Conservation (phyloP, 192 early-diverging fungal genomes). For the Jimgerdemannia lactiflua region DNA sequence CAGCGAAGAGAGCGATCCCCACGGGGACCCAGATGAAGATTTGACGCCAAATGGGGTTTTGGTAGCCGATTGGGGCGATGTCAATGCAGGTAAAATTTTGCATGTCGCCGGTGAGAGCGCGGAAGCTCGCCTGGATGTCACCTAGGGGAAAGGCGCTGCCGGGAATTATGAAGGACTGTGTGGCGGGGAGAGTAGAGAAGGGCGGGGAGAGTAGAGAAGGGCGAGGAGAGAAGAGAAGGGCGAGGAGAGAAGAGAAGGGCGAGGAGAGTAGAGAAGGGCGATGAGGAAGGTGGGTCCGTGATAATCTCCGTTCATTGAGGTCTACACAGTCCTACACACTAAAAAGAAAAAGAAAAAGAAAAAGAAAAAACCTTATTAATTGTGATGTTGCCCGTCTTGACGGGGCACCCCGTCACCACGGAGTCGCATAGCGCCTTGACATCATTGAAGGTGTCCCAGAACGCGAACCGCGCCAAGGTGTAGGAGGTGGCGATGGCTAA, state of each 20-base stretch:
- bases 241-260: too few relatives aligned
- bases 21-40: constrained; percentile 21
- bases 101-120: constrained; percentile 1
- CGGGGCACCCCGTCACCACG: neutral
- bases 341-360: too few relatives aligned
- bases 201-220: too few relatives aligned
- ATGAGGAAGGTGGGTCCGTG: too few relatives aligned
- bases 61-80: constrained; percentile 28
- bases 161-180: constrained; percentile 8
- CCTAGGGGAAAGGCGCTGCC: constrained; percentile 17
- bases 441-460: neutral
- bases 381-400: neutral
- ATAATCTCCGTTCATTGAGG: neutral
- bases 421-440: neutral
- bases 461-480: neutral
- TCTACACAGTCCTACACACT: neutral
- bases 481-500: neutral
- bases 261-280: too few relatives aligned
- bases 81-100: constrained; percentile 13
- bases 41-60: constrained; percentile 23
- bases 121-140: constrained; percentile 16
- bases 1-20: constrained; percentile 18
- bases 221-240: too few relatives aligned
- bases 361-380: neutral
- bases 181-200: neutral